Evolutionary conservation across 1,284 basidiomycete species (phyloP).

Genomic region (Ganoderma lingzhi): DNA sequence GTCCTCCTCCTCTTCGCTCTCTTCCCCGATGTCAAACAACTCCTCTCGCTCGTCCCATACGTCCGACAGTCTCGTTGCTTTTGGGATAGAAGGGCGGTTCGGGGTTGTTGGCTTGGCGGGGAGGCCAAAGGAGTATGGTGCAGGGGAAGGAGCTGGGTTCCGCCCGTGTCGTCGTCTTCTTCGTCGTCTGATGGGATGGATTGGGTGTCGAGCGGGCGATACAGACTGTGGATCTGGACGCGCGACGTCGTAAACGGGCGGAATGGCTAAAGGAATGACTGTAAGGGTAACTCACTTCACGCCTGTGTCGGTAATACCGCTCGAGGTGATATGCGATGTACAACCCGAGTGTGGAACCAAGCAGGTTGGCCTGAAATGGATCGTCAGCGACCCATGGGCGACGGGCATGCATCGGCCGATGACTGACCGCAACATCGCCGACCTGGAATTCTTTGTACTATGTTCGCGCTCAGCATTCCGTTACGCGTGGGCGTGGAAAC

Average conservation of each 20-base stretch:
- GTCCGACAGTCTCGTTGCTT: conserved; percentile 55
- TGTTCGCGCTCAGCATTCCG: conserved; percentile 10
- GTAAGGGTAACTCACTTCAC: conserved; percentile 59
- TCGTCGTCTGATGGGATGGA: conserved; percentile 59
- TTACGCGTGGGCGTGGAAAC: neutral
- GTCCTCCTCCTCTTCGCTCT: conserved; percentile 58
- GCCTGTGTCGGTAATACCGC: conserved; percentile 75
- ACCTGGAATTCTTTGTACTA: conserved; percentile 83
- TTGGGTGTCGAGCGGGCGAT: conserved; percentile 69
- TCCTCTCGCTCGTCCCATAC: conserved; percentile 85
- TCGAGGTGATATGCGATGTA: conserved; percentile 74
- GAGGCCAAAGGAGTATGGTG: conserved; percentile 42
- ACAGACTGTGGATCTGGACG: conserved; percentile 73
- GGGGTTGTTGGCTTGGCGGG: conserved; percentile 4
- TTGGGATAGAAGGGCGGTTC: conserved; percentile 13
- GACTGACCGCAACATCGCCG: conserved; percentile 77
- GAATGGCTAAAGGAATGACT: neutral
- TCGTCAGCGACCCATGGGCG: conserved; percentile 21
- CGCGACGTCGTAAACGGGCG: neutral
- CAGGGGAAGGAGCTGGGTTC: conserved; percentile 66
- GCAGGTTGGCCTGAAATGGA: conserved; percentile 75
- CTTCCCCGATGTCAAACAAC: conserved; percentile 72
- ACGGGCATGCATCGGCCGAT: conserved; percentile 12
- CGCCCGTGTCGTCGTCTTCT: conserved; percentile 51
- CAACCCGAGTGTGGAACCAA: conserved; percentile 80